Evolutionary conservation across 148 eudicot species (phyloP).

Genomic region (Rhododendron simsii): DNA sequence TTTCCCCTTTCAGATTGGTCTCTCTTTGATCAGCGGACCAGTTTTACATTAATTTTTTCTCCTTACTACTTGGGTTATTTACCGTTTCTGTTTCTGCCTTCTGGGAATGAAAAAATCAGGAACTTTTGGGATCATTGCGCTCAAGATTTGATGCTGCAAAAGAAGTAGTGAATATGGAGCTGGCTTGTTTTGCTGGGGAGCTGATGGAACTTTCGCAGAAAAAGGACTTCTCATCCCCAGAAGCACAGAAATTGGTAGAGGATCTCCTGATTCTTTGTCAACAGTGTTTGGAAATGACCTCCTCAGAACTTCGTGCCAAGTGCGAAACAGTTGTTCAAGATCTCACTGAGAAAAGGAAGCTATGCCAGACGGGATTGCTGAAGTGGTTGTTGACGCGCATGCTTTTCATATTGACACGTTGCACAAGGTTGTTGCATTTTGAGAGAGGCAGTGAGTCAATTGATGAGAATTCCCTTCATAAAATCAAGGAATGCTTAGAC

Average conservation of each 20-base stretch:
- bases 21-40: slow-evolving; percentile 4
- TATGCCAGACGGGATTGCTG: slow-evolving; percentile 38
- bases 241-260: slow-evolving; percentile 35
- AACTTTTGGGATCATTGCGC: slow-evolving; percentile 49
- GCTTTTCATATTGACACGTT: slow-evolving; percentile 64
- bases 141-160: slow-evolving; percentile 62
- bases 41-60: not conserved
- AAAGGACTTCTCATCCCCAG: slow-evolving; percentile 27
- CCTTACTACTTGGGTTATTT: not conserved
- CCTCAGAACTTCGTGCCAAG: slow-evolving; percentile 40
- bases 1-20: not conserved
- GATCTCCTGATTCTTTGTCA: slow-evolving; percentile 45
- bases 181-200: slow-evolving; percentile 42
- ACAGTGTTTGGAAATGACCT: slow-evolving; percentile 37
- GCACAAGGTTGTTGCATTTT: slow-evolving; percentile 61
- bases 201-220: slow-evolving; percentile 34
- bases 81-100: not conserved
- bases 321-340: slow-evolving; percentile 61
- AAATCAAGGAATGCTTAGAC: slow-evolving; percentile 44
- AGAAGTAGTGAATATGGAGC: slow-evolving; percentile 47
- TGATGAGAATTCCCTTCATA: slow-evolving; percentile 41
- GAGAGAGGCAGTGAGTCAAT: slow-evolving; percentile 50
- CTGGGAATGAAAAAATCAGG: slow-evolving; percentile 29
- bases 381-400: slow-evolving; percentile 57
- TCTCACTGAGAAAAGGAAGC: slow-evolving; percentile 50